Base-by-base conservation (phyloP, 768 basidiomycete species). In the Russula compacta region DNA sequence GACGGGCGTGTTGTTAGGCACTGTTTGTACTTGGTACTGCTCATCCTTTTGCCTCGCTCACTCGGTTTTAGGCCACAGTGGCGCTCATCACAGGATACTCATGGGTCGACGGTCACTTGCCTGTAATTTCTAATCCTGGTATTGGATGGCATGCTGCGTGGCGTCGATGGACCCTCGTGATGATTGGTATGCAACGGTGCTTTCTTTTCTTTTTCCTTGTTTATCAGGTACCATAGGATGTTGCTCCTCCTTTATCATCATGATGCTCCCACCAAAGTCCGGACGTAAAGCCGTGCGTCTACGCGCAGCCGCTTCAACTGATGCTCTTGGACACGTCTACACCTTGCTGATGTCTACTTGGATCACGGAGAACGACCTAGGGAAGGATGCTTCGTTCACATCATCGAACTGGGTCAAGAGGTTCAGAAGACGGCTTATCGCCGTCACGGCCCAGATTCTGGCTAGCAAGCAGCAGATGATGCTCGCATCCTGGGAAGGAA, bases 41-140 rank as follows among this genome's bases (percentile, higher is more conserved):
- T 38, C 40, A 38, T 44, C 24, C 51, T 48, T 48, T 14, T 46
- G 39, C 44, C 15, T 36, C 24, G 6, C 54, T 48, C 48, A 61
- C 17, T 19, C 33, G 42, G 24, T 15, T n/a, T 44, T 68, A 81
- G 73, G 73, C 72, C 1, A 81, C 78, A 0, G 74, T 77, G 50
- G 69, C 72, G 3, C 75, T 83, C 19, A 71, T 81, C n/a, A 70
- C 81, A 3, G 82, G 82, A 0, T 84, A 82, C 66, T 78, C 78
- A 0, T 84, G 81, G 81, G 74, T 83, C 46, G 83, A 84, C 64
- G 77, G 76, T 6, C 78, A 84, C 66, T 60, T 79, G 1, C 67
- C 69, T 1, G 71, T 78, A 21, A 66, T 77, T 29, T 77, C 74
- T n/a, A 78, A 79, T 56, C 75, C 78, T 4, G 84, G 84, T 1